phyloP scores from a whole-genome alignment of 2,329 filamentous ascomycete genomes.

The Ophiostoma quercus region DNA sequence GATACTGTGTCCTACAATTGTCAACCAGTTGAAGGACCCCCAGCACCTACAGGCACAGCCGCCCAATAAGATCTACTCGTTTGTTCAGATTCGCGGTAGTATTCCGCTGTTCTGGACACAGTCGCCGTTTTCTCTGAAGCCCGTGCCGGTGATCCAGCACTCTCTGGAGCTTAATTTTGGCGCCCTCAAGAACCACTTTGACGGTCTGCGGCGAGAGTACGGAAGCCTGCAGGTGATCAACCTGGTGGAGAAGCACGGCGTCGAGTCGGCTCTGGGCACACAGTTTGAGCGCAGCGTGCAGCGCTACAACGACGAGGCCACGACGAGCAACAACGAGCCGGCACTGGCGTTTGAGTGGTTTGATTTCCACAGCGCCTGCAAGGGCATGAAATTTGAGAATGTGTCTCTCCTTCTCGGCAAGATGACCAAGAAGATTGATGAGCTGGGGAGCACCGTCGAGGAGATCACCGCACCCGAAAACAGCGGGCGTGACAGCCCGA shows the following conservation, averaged over 20 bases:
- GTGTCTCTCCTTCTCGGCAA: constrained; percentile 72
- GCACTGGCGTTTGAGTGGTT: constrained; percentile 83
- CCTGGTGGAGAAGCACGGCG: constrained; percentile 81
- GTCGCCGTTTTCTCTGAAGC: constrained; percentile 88
- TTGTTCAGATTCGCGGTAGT: constrained; percentile 81
- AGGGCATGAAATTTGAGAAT: constrained; percentile 97
- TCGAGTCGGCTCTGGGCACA: constrained; percentile 72
- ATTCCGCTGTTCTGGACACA: constrained; percentile 96
- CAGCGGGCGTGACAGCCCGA: constrained; percentile 8
- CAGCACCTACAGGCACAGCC: constrained; percentile 28
- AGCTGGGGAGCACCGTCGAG: constrained; percentile 64
- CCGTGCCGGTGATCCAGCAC: constrained; percentile 74
- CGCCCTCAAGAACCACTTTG: constrained; percentile 77
- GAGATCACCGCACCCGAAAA: constrained; percentile 30
- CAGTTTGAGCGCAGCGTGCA: constrained; percentile 67
- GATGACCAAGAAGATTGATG: constrained; percentile 61
- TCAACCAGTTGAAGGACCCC: constrained; percentile 51
- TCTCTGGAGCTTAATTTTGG: constrained; percentile 71
- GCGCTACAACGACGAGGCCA: constrained; percentile 56
- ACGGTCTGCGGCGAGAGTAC: constrained; percentile 62
- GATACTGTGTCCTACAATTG: constrained; percentile 61
- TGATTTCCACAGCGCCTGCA: constrained; percentile 87
- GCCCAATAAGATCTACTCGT: constrained; percentile 64
- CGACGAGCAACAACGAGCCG: constrained; percentile 32
- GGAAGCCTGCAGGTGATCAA: constrained; percentile 73